phyloP scores from a whole-genome alignment of 2,329 filamentous ascomycete genomes.

The Trichothecium roseum region DNA sequence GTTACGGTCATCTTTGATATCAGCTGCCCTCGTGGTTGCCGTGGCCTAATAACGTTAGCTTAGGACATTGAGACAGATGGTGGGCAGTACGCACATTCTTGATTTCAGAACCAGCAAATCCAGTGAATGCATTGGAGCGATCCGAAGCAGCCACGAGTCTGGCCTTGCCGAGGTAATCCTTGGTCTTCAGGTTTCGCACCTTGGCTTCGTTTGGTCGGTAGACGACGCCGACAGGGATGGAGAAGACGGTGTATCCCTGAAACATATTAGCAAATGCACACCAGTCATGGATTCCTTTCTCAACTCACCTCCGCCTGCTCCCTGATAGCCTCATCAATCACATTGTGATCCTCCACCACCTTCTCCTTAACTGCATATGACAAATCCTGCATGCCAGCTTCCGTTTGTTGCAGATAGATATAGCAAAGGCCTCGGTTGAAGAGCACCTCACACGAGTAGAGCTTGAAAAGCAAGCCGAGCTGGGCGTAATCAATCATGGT shows the following conservation, averaged over 20 bases:
- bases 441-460: slow-evolving; percentile 94
- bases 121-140: slow-evolving; percentile 68
- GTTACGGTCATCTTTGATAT: slow-evolving; percentile 68
- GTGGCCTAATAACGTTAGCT: slow-evolving; percentile 1
- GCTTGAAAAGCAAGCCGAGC: slow-evolving; percentile 85
- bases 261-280: slow-evolving; percentile 14
- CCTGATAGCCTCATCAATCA: slow-evolving; percentile 92
- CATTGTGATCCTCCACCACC: slow-evolving; percentile 89
- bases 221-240: slow-evolving; percentile 88
- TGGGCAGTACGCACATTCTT: slow-evolving; percentile 47
- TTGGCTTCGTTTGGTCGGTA: slow-evolving; percentile 96
- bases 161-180: slow-evolving; percentile 96
- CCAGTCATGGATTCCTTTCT: not conserved
- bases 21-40: slow-evolving; percentile 34
- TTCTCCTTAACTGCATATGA: slow-evolving; percentile 90
- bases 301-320: slow-evolving; percentile 76
- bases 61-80: not conserved
- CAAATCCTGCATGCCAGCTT: slow-evolving; percentile 83
- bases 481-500: slow-evolving; percentile 98
- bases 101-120: slow-evolving; percentile 69
- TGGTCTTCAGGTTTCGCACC: slow-evolving; percentile 94
- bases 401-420: slow-evolving; percentile 89
- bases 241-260: slow-evolving; percentile 96
- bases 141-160: slow-evolving; percentile 83
- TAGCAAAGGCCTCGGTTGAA: slow-evolving; percentile 97